Evolutionary conservation across 2,329 filamentous ascomycete genomes (phyloP).

Genomic region (Zymoseptoria pseudotritici): DNA sequence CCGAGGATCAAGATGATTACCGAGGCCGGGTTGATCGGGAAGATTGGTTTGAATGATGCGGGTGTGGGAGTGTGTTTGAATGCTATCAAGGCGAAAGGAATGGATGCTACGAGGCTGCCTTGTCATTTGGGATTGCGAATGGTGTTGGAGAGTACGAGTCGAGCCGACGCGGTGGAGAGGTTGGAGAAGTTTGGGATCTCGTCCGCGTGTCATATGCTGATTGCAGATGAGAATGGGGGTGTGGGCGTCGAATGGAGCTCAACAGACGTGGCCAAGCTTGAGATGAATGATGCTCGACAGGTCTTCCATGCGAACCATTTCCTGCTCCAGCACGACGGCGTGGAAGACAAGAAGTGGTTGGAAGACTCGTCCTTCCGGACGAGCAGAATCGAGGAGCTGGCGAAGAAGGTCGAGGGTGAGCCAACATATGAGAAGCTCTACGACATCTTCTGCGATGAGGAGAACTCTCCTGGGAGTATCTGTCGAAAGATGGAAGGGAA

Average conservation of each 20-base stretch:
- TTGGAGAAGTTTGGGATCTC: constrained; percentile 45
- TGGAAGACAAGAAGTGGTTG: constrained; percentile 37
- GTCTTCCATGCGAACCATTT: constrained; percentile 41
- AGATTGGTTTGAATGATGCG: constrained; percentile 55
- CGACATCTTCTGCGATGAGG: constrained; percentile 35
- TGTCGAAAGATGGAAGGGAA: constrained; percentile 25
- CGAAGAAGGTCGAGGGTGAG: constrained; percentile 12
- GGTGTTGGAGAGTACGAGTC: constrained; percentile 46
- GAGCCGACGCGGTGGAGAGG: constrained; percentile 39
- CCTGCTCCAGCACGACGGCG: constrained; percentile 32
- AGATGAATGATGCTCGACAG: constrained; percentile 28
- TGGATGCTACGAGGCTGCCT: constrained; percentile 46
- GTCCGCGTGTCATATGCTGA: constrained; percentile 46
- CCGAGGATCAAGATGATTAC: constrained; percentile 51
- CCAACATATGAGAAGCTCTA: constrained; percentile 10
- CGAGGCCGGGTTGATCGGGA: constrained; percentile 56
- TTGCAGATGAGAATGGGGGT: constrained; percentile 42
- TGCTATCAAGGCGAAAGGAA: constrained; percentile 52
- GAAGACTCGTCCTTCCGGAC: constrained; percentile 35
- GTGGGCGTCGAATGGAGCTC: constrained; percentile 45
- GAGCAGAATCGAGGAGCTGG: constrained; percentile 30
- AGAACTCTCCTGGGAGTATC: constrained; percentile 32
- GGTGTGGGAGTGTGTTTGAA: constrained; percentile 57
- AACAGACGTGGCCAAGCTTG: constrained; percentile 26
- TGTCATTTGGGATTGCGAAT: constrained; percentile 55